Conservation (phyloP, 2,329 filamentous ascomycete species). For the Nigrospora sphaerica region DNA sequence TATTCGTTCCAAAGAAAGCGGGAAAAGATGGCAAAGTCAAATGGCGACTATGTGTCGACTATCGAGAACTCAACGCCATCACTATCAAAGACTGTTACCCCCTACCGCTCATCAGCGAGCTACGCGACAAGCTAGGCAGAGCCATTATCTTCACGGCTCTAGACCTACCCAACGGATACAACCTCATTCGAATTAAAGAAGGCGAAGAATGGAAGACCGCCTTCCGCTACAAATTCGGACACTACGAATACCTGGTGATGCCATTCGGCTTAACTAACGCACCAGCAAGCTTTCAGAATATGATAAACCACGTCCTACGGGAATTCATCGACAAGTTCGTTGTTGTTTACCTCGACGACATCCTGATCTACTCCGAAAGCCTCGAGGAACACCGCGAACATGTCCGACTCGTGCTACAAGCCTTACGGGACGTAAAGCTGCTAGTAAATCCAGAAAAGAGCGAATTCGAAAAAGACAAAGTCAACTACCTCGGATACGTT, state of each 20-base stretch:
- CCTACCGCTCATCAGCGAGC: constrained; percentile 13
- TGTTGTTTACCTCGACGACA: too few relatives aligned
- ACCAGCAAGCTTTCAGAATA: constrained; percentile 5
- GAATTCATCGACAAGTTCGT: too few relatives aligned
- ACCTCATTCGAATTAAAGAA: constrained; percentile 12
- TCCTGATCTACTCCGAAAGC: too few relatives aligned
- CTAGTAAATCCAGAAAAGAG: constrained; percentile 19
- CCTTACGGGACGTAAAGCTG: too few relatives aligned
- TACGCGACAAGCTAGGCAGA: constrained; percentile 8
- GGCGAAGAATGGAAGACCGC: constrained; percentile 21
- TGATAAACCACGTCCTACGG: constrained; percentile 6
- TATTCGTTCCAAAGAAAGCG: constrained; percentile 13
- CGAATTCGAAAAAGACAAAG: constrained; percentile 17
- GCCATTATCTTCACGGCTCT: constrained; percentile 7
- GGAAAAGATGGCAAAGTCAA: too few relatives aligned
- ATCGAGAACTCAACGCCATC: too few relatives aligned
- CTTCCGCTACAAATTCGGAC: constrained; percentile 16
- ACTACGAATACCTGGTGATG: constrained; percentile 22
- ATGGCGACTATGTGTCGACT: too few relatives aligned
- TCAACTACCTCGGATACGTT: constrained; percentile 22
- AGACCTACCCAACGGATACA: constrained; percentile 8
- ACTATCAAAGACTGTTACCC: constrained; percentile 13
- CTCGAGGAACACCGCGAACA: too few relatives aligned
- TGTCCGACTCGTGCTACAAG: too few relatives aligned
- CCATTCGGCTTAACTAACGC: constrained; percentile 17